phyloP scores from a whole-genome alignment of 768 basidiomycete species.

The Grammothele lineata region DNA sequence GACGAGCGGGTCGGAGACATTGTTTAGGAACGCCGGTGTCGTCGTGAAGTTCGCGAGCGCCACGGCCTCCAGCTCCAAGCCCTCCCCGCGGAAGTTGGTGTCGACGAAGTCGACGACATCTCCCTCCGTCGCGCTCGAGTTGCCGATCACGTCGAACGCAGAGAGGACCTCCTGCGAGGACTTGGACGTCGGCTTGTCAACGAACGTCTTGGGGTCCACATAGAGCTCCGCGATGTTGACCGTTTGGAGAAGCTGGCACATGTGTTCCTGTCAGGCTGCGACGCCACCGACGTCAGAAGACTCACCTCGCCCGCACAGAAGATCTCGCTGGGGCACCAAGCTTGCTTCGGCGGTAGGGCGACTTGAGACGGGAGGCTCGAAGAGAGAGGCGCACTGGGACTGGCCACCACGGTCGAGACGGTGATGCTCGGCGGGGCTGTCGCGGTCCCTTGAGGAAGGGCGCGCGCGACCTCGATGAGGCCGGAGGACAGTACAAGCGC shows the following conservation, averaged over 20 bases:
- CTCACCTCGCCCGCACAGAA: constrained; percentile 77
- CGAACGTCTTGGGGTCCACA: constrained; percentile 83
- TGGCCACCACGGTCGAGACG: constrained; percentile 59
- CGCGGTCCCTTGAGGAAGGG: constrained; percentile 13
- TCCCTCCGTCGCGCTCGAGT: constrained; percentile 51
- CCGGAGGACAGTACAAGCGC: constrained; percentile 2
- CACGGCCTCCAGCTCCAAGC: constrained; percentile 70
- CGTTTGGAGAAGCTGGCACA: constrained; percentile 70
- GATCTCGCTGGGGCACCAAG: constrained; percentile 74
- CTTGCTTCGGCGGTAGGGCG: constrained; percentile 60
- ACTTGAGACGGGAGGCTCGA: constrained; percentile 61
- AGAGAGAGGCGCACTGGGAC: constrained; percentile 51
- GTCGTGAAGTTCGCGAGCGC: constrained; percentile 57
- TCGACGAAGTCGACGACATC: constrained; percentile 67
- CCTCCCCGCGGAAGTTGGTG: constrained; percentile 77
- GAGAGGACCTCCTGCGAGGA: constrained; percentile 59
- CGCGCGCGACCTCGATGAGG: constrained; percentile 4
- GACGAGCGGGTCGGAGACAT: constrained; percentile 65
- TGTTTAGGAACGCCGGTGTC: constrained; percentile 63
- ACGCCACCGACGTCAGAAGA: constrained; percentile 7
- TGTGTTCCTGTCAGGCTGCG: background rate
- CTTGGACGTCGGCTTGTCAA: constrained; percentile 82
- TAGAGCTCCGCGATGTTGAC: constrained; percentile 76
- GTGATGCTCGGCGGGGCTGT: constrained; percentile 32
- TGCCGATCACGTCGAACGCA: constrained; percentile 54